A percentile compares a stretch with the other conserved stretches of the same genome.
Evolutionary conservation across 2,329 filamentous ascomycete species (phyloP).

Genomic region (Colletotrichum aenigma): DNA sequence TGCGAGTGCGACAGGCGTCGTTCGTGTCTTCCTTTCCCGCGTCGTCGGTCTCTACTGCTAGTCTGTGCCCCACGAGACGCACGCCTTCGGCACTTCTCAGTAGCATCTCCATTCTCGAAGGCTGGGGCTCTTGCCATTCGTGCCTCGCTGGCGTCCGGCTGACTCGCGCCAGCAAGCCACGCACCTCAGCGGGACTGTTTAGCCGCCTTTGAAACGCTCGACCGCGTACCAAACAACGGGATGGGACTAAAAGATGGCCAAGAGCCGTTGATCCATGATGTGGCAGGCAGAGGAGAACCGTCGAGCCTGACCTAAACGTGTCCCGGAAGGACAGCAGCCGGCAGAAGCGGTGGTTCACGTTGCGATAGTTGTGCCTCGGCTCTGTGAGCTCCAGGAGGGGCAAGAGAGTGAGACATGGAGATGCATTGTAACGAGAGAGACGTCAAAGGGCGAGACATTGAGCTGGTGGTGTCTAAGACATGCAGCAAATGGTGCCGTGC

Average conservation of each 20-base stretch:
- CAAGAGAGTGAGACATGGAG: not conserved
- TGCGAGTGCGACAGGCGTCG: not conserved
- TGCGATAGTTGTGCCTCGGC: not conserved
- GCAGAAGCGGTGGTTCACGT: not conserved
- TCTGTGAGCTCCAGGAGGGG: not conserved
- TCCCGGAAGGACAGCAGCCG: not conserved
- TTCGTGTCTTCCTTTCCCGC: not conserved
- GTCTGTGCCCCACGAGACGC: not conserved
- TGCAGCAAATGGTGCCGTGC: not conserved
- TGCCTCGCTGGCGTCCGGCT: not conserved
- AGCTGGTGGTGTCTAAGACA: not conserved
- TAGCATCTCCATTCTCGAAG: not conserved
- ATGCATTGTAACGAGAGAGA: not conserved
- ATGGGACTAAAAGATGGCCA: not conserved
- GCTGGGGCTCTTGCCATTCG: not conserved
- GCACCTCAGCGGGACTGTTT: not conserved
- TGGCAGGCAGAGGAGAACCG: not conserved
- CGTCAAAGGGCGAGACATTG: not conserved
- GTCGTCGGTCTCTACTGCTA: not conserved
- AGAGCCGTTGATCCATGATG: not conserved
- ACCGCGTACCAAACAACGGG: not conserved
- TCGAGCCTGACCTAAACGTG: not conserved
- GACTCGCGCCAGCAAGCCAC: not conserved
- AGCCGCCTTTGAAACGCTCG: constrained; percentile 3
- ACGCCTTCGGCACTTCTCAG: constrained; percentile 3